phyloP scores from a whole-genome alignment of 192 early-diverging fungal species.

The Gamsiella multidivaricata region DNA sequence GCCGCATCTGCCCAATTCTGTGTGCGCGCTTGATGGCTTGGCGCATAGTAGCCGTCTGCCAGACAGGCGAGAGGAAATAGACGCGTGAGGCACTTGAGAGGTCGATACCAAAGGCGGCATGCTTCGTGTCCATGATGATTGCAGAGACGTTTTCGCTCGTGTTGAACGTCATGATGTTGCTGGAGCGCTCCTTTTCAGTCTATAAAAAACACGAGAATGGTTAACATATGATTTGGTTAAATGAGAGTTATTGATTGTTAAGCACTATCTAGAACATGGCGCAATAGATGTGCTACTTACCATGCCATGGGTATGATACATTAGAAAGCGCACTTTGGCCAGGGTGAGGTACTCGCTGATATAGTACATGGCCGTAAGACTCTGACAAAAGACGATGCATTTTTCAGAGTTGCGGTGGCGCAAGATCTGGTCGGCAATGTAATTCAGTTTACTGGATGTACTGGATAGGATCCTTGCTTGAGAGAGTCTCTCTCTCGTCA shows the following conservation, averaged over 20 bases:
- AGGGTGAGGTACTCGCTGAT: constrained; percentile 61
- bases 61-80: constrained; percentile 79
- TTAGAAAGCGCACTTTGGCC: constrained; percentile 61
- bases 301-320: constrained; percentile 63
- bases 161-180: constrained; percentile 71
- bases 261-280: neutral
- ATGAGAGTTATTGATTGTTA: too few species aligned
- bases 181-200: constrained; percentile 55
- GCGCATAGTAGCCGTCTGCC: constrained; percentile 75
- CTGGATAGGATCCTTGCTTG: constrained; percentile 48
- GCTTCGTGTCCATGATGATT: constrained; percentile 64
- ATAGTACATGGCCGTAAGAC: constrained; percentile 63
- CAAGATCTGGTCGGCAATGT: constrained; percentile 58
- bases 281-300: constrained; percentile 17
- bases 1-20: constrained; percentile 75
- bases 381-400: constrained; percentile 69
- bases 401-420: constrained; percentile 58
- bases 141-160: constrained; percentile 58
- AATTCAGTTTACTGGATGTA: constrained; percentile 68
- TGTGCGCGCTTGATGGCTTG: constrained; percentile 92
- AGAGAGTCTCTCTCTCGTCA: constrained; percentile 1
- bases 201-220: constrained; percentile 24
- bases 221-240: too few species aligned
- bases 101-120: constrained; percentile 82
- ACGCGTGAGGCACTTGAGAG: constrained; percentile 78